Conservation (phyloP, 164 flowering plant species). For the Nymphaea thermarum region DNA sequence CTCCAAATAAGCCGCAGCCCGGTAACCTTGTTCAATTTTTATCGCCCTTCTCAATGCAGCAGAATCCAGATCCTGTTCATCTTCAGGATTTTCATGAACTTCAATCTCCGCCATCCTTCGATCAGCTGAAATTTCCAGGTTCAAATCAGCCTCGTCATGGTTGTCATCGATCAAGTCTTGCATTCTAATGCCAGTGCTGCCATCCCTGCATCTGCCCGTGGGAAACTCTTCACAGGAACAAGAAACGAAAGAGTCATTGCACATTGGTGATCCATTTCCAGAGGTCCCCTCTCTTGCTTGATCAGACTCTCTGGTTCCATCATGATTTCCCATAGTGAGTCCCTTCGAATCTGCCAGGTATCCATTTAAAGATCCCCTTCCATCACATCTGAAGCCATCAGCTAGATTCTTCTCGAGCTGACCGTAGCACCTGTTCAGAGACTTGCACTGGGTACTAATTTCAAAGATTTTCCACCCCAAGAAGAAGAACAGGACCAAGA, state of each 20-base stretch:
- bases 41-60: slow-evolving; percentile 28
- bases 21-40: slow-evolving; percentile 28
- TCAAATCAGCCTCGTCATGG: background rate
- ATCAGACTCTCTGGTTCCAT: background rate
- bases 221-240: too few species aligned
- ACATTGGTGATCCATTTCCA: background rate
- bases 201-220: too few species aligned
- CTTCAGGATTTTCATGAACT: background rate
- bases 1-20: slow-evolving; percentile 31
- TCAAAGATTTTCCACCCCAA: background rate
- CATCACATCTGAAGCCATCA: background rate
- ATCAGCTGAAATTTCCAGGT: background rate
- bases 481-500: background rate
- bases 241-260: too few species aligned
- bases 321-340: background rate
- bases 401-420: background rate
- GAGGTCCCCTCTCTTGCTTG: background rate
- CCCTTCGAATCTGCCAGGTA: too few species aligned
- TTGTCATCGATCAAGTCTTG: background rate
- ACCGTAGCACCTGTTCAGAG: background rate
- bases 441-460: background rate
- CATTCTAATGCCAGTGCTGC: too few species aligned
- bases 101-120: background rate
- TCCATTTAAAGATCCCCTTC: background rate
- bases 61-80: background rate